Evolutionary conservation across 2,329 filamentous ascomycete genomes (phyloP).

Genomic region (Pseudogymnoascus verrucosus): DNA sequence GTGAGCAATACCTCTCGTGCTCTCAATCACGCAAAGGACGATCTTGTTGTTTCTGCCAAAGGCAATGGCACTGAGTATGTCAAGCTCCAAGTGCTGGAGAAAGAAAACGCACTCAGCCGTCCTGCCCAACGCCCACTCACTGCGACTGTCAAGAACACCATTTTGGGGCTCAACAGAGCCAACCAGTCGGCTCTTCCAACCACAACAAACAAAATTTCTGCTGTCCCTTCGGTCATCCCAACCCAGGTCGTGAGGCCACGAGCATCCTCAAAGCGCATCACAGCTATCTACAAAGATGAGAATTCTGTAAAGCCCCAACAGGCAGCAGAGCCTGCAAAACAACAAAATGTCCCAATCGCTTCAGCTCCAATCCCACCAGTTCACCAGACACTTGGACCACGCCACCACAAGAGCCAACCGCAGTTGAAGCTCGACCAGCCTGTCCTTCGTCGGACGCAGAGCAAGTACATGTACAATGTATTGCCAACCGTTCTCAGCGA

Average conservation of each 20-base stretch:
- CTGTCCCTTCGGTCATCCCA: constrained; percentile 10
- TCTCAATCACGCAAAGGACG: constrained; percentile 42
- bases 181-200: neutral
- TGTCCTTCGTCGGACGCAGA: constrained; percentile 20
- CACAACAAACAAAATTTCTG: constrained; percentile 12
- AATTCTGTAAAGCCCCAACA: constrained; percentile 26
- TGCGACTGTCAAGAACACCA: constrained; percentile 16
- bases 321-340: constrained; percentile 14
- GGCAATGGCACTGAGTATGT: constrained; percentile 22
- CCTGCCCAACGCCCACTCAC: constrained; percentile 54
- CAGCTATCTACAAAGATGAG: constrained; percentile 46
- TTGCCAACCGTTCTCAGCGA: neutral
- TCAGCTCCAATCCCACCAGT: constrained; percentile 19
- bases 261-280: constrained; percentile 41
- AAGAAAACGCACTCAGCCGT: constrained; percentile 41
- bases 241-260: constrained; percentile 23
- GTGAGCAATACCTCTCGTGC: constrained; percentile 59
- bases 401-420: constrained; percentile 25
- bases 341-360: constrained; percentile 24
- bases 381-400: constrained; percentile 23
- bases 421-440: constrained; percentile 22
- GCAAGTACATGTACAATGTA: constrained; percentile 17
- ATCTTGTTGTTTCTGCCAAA: constrained; percentile 43
- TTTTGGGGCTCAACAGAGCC: constrained; percentile 10
- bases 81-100: constrained; percentile 27